Percentiles rank a stretch among this genome's conserved stretches.
phyloP scores from a whole-genome alignment of 2,329 filamentous ascomycete genomes.

The Lasiodiplodia citricola region DNA sequence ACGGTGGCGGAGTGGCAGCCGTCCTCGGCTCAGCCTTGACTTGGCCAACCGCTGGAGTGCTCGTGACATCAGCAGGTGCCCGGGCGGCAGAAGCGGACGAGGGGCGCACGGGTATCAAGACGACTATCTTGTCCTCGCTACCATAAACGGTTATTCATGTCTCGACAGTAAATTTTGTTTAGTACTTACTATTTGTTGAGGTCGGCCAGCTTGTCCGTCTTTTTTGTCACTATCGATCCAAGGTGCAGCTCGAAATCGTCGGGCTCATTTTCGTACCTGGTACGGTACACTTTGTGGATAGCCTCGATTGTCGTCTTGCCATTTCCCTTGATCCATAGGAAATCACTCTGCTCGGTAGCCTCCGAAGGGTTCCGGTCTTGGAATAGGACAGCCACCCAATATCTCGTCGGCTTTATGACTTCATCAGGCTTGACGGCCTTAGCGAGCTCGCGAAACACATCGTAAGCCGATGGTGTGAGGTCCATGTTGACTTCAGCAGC shows the following conservation, averaged over 20 bases:
- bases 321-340: constrained; percentile 45
- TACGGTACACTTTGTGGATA: constrained; percentile 31
- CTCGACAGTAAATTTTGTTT: not conserved
- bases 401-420: constrained; percentile 34
- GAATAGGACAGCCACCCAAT: constrained; percentile 43
- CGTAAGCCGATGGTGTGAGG: not conserved
- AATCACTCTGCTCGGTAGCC: constrained; percentile 33
- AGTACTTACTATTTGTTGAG: constrained; percentile 4
- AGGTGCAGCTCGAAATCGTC: constrained; percentile 32
- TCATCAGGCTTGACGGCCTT: constrained; percentile 31
- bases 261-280: not conserved
- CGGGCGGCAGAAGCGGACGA: not conserved
- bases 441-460: constrained; percentile 18
- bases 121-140: not conserved
- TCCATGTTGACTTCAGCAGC: not conserved
- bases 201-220: not conserved
- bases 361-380: constrained; percentile 31
- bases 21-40: not conserved
- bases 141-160: constrained; percentile 23
- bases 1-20: not conserved
- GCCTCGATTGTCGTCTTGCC: constrained; percentile 28
- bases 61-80: too few species aligned
- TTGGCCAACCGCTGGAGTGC: not conserved
- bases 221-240: not conserved
- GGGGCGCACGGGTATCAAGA: not conserved